Percentiles rank a stretch among this genome's conserved stretches.
These are phyloP conservation scores for Hemisphaericaspora lyxosophila DNA, from an alignment of 1,139 yeast genomes.

Conservation along the genomic window DNA sequence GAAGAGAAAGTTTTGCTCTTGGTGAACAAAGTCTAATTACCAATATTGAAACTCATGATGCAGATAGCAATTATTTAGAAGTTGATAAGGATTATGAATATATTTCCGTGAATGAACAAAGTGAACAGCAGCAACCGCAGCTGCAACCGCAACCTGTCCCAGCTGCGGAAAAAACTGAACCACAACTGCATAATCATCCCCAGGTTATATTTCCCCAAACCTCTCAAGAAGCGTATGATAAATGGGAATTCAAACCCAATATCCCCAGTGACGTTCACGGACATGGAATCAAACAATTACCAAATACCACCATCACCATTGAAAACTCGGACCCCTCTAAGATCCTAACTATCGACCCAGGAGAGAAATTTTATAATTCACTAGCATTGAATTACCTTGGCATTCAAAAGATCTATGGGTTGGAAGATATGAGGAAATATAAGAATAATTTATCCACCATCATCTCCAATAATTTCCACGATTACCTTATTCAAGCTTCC, in stretches of 20 bases:
- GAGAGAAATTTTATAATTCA: conserved; percentile 30
- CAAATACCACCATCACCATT: conserved; percentile 16
- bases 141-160: neutral
- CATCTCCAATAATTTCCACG: conserved; percentile 14
- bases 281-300: conserved; percentile 8
- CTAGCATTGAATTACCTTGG: conserved; percentile 24
- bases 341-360: conserved; percentile 32
- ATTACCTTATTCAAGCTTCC: conserved; percentile 28
- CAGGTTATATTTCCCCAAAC: conserved; percentile 4
- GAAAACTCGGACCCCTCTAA: conserved; percentile 23
- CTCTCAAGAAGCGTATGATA: neutral
- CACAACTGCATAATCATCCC: too few relatives aligned
- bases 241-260: conserved; percentile 6
- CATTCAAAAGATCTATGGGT: conserved; percentile 18
- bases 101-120: conserved; percentile 5
- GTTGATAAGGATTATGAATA: conserved; percentile 9
- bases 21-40: conserved; percentile 7
- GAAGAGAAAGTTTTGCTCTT: conserved; percentile 24
- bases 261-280: conserved; percentile 2
- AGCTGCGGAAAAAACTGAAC: too few relatives aligned
- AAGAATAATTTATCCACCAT: conserved; percentile 36
- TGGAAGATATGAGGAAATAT: conserved; percentile 22
- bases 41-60: conserved; percentile 12
- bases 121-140: neutral
- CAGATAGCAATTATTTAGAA: conserved; percentile 1